These are phyloP conservation scores for Huiozyma naganishii DNA, from an alignment of 805 yeast species.

Conservation along the genomic window DNA sequence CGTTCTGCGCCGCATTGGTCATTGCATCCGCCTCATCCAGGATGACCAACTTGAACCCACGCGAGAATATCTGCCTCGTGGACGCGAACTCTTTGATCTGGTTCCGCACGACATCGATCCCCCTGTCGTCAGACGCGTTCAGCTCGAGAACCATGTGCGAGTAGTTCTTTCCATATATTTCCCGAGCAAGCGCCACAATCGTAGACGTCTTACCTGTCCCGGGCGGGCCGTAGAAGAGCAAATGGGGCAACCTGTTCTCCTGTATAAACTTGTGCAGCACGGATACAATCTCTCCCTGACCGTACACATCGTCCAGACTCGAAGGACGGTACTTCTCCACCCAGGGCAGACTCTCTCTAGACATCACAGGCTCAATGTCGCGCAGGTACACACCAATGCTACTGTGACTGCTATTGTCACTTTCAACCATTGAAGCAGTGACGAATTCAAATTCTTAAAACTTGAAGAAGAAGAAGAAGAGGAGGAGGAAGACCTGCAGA, in stretches of 20 bases:
- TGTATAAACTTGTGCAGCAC: conserved; percentile 79
- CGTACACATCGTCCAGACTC: conserved; percentile 76
- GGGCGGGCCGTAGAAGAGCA: conserved; percentile 90
- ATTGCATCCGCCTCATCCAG: conserved; percentile 94
- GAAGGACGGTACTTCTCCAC: conserved; percentile 93
- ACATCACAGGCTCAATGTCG: not conserved
- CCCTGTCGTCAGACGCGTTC: conserved; percentile 96
- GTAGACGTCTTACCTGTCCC: conserved; percentile 92
- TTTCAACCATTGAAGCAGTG: too few relatives aligned
- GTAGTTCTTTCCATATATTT: conserved; percentile 73
- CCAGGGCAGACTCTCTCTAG: conserved; percentile 60
- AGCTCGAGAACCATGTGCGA: conserved; percentile 86
- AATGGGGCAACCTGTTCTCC: conserved; percentile 79
- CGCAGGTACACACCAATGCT: too few relatives aligned
- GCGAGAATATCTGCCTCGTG: conserved; percentile 82
- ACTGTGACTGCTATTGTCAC: too few relatives aligned
- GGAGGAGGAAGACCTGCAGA: too few relatives aligned
- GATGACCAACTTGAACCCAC: conserved; percentile 82
- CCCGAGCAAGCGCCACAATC: conserved; percentile 75
- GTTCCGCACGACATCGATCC: conserved; percentile 95
- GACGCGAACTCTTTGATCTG: conserved; percentile 94
- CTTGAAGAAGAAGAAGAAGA: too few relatives aligned
- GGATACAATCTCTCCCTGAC: conserved; percentile 76
- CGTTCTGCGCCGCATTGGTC: conserved; percentile 81
- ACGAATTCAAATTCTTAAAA: too few relatives aligned